A percentile compares a stretch with the other conserved stretches of the same genome.
Conservation (phyloP, 129 eudicot species). For the Oenanthe sinensis region DNA sequence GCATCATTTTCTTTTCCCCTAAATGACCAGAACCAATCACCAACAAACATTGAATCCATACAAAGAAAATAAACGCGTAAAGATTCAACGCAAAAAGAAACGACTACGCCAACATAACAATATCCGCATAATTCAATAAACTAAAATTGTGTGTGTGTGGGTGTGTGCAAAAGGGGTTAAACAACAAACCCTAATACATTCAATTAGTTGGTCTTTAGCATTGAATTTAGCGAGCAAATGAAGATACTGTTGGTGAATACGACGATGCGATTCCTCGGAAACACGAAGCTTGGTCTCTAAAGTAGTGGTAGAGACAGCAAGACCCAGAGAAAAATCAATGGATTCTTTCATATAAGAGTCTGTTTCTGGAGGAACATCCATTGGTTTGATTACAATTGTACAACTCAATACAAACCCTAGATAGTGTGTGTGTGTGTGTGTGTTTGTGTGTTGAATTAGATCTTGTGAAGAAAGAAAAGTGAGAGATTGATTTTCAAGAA, state of each 20-base stretch:
- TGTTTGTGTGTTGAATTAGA: too few species aligned
- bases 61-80: neutral
- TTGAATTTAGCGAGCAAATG: conserved; percentile 38
- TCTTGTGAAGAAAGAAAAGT: too few species aligned
- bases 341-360: conserved; percentile 72
- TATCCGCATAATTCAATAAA: neutral
- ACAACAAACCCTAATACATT: conserved; percentile 70
- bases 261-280: conserved; percentile 32
- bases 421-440: too few species aligned
- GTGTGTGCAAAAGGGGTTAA: neutral
- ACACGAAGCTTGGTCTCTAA: conserved; percentile 56
- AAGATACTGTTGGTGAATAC: conserved; percentile 44
- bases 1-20: too few species aligned
- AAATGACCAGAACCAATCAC: too few species aligned
- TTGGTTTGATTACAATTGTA: neutral
- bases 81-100: too few species aligned
- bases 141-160: too few species aligned
- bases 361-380: conserved; percentile 66
- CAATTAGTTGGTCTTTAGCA: conserved; percentile 47
- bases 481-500: too few species aligned
- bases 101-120: neutral
- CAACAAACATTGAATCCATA: neutral
- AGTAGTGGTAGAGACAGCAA: conserved; percentile 42
- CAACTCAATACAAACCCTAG: neutral
- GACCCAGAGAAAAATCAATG: conserved; percentile 53